Evolutionary conservation across 345 rosid genomes (phyloP), one percentile per base, ranked within the genome.

Genomic region (Acer campestre): DNA sequence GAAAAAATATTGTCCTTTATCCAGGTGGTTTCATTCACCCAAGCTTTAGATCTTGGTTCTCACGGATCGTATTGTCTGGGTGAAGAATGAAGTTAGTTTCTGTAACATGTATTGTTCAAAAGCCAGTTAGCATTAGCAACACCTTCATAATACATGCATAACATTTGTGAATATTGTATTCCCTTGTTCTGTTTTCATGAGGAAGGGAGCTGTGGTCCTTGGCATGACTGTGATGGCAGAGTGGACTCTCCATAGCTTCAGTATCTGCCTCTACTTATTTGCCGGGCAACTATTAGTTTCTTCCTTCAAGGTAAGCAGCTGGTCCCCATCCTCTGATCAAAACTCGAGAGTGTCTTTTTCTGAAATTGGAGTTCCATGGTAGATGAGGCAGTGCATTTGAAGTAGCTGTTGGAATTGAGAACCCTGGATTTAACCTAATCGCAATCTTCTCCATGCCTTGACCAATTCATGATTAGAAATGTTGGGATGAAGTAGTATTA

Each of bases 251-350:
- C 74, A 27, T 29, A 49, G 74, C 62, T 51, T 18, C 22, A 9
- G 10, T 25, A 10, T 49, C 59, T 69, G 58, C 23, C 27, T 69
- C 73, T 48, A 49, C 73, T 46, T 9, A 49, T 46, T 27, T 23
- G 23, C 62, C 9, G 4, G 74, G 20, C 74, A 27, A 53, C 22
- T 49, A 13, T 6, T 70, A 25, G 42, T 70, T 51, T 70, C 61
- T 70, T 51, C 62, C 14, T 25, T 17, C 61, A 70, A 70, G 74
- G 74, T 70, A 70, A 48, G 74, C 27, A 51, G 74, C 44, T 3
- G 42, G 74, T 48, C 42, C 44, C 61, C 22, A 7, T 70, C 42
- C 16, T 70, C 61, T 8, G 31, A 31, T 1, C 35, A n/a, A 35
- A 49, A 27, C 35, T 22, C 23, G 25, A 70, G 74, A 22, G 7